Percentiles rank a stretch among this genome's conserved stretches.
Conservation (phyloP, 73 alveolate species). For the Blepharisma japonicum region DNA sequence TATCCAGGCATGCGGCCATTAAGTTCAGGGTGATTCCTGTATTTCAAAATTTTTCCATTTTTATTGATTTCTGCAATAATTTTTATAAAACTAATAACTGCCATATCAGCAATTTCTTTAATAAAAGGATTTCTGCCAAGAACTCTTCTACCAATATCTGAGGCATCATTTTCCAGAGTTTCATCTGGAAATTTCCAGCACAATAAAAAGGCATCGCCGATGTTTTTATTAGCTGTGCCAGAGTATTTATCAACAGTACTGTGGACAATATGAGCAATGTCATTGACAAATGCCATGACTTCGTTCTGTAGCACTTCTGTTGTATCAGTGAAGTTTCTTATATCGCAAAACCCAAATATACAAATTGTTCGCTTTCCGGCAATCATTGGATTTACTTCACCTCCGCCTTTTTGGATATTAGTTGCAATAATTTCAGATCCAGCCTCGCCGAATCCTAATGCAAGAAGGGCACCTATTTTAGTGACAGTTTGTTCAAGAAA, state of each 20-base stretch:
- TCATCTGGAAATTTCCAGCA: slow-evolving; percentile 83
- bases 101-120: slow-evolving; percentile 86
- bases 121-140: slow-evolving; percentile 45
- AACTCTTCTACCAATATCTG: neutral
- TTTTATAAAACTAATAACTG: slow-evolving; percentile 79
- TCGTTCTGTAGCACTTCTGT: slow-evolving; percentile 91
- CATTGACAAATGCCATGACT: slow-evolving; percentile 89
- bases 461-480: slow-evolving; percentile 80
- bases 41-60: slow-evolving; percentile 70
- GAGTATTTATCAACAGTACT: slow-evolving; percentile 70
- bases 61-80: slow-evolving; percentile 78
- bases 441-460: slow-evolving; percentile 86
- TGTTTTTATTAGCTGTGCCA: slow-evolving; percentile 91
- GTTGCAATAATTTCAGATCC: slow-evolving; percentile 89
- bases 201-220: slow-evolving; percentile 94
- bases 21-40: slow-evolving; percentile 50
- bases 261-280: slow-evolving; percentile 92
- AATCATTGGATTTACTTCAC: slow-evolving; percentile 94
- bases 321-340: slow-evolving; percentile 81
- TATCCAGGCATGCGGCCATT: slow-evolving; percentile 61
- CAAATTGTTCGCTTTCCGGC: slow-evolving; percentile 91
- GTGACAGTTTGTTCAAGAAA: slow-evolving; percentile 80
- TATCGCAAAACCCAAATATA: slow-evolving; percentile 91
- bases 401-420: slow-evolving; percentile 81
- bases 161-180: slow-evolving; percentile 22